These are phyloP conservation scores for Juncus effusus DNA, from an alignment of 176 grass and related monocot species.

Conservation along the genomic window DNA sequence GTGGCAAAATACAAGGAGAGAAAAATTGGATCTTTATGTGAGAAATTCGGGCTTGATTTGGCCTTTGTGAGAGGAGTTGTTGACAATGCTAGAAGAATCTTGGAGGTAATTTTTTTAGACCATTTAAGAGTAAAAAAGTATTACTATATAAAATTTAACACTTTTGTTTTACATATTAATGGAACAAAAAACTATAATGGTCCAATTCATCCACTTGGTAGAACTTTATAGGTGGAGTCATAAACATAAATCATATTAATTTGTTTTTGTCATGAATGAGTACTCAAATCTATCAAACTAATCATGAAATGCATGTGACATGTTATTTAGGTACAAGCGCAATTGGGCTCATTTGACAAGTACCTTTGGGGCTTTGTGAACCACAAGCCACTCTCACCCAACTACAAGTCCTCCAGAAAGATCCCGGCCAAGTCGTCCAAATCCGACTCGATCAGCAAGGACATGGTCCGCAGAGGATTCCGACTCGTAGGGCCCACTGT, in stretches of 20 bases:
- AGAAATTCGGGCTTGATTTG: constrained; percentile 55
- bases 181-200: background rate
- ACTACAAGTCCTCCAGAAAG: constrained; percentile 83
- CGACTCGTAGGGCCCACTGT: constrained; percentile 87
- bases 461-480: constrained; percentile 88
- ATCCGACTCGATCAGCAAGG: constrained; percentile 96
- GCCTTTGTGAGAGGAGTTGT: constrained; percentile 63
- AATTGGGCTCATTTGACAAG: constrained; percentile 62
- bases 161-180: background rate
- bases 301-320: constrained; percentile 9
- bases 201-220: constrained; percentile 8
- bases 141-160: background rate
- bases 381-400: constrained; percentile 64
- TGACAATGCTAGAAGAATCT: constrained; percentile 73
- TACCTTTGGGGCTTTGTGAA: constrained; percentile 94
- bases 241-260: background rate
- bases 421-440: constrained; percentile 97
- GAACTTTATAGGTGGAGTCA: background rate
- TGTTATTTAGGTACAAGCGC: constrained; percentile 40
- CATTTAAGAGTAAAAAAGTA: background rate
- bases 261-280: constrained; percentile 3
- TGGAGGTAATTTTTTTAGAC: constrained; percentile 46
- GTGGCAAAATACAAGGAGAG: constrained; percentile 74
- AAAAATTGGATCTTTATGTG: constrained; percentile 68
- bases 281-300: background rate